Evolutionary conservation across 495 filamentous ascomycete species (phyloP).

Genomic region (Neurospora sp.): DNA sequence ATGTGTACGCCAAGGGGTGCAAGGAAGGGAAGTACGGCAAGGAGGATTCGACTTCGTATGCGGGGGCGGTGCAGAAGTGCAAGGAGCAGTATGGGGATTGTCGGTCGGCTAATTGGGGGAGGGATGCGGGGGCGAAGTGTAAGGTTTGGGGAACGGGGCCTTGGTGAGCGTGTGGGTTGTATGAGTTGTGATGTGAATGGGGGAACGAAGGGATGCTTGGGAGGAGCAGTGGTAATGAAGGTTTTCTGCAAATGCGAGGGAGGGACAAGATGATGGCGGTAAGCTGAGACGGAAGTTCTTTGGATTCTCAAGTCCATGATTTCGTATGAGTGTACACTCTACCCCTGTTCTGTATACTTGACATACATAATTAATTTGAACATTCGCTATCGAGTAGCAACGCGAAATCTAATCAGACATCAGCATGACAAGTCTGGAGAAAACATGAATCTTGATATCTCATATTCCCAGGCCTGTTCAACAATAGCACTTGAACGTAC

Average conservation of each 20-base stretch:
- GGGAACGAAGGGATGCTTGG: neutral
- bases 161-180: neutral
- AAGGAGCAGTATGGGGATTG: constrained; percentile 6
- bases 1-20: constrained; percentile 36
- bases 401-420: neutral
- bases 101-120: constrained; percentile 3
- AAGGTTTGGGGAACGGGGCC: constrained; percentile 7
- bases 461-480: neutral
- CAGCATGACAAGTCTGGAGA: neutral
- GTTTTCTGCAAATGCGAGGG: neutral
- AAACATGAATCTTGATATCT: neutral
- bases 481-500: neutral
- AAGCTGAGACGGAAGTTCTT: neutral
- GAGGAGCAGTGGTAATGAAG: neutral
- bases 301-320: neutral
- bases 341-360: neutral
- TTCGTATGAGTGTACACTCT: neutral
- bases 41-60: constrained; percentile 3
- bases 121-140: constrained; percentile 14
- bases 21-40: constrained; percentile 23
- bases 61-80: constrained; percentile 4
- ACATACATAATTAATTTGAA: neutral
- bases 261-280: neutral
- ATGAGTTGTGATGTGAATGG: neutral
- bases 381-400: neutral